These are phyloP conservation scores for Pichia sp. DNA, from an alignment of 1,139 yeast species.

Conservation along the genomic window DNA sequence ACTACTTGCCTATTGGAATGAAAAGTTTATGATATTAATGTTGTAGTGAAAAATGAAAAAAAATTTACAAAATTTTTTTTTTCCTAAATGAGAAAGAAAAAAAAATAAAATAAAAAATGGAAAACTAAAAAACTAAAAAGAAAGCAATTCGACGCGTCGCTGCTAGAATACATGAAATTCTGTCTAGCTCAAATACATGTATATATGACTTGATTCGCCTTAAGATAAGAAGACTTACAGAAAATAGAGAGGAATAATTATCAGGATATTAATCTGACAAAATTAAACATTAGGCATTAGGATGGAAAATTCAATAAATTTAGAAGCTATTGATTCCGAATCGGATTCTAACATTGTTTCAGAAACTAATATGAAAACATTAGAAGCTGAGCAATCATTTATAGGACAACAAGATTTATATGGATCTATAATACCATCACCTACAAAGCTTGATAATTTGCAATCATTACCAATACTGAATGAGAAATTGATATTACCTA, in stretches of 20 bases:
- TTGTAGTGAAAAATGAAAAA: too few species aligned
- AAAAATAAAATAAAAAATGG: too few species aligned
- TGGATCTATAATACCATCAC: constrained; percentile 23
- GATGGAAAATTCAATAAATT: neutral
- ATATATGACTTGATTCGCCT: too few species aligned
- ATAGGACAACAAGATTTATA: constrained; percentile 21
- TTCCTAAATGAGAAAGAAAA: neutral
- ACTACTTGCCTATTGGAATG: too few species aligned
- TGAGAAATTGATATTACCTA: constrained; percentile 20
- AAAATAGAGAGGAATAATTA: too few species aligned
- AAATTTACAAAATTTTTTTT: neutral
- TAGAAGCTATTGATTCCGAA: constrained; percentile 1
- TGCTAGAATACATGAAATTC: too few species aligned
- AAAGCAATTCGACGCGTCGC: constrained; percentile 1
- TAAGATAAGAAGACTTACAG: too few species aligned
- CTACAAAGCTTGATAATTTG: constrained; percentile 20
- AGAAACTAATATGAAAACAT: neutral
- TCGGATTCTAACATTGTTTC: neutral
- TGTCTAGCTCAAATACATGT: too few species aligned
- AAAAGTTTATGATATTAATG: too few species aligned
- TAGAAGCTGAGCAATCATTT: constrained; percentile 5
- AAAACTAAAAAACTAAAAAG: neutral
- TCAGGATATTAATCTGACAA: neutral
- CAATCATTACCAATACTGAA: constrained; percentile 17
- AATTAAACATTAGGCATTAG: neutral